These are phyloP conservation scores for Monosporascus sp. DNA, from an alignment of 2,329 filamentous ascomycete species.

Conservation along the genomic window DNA sequence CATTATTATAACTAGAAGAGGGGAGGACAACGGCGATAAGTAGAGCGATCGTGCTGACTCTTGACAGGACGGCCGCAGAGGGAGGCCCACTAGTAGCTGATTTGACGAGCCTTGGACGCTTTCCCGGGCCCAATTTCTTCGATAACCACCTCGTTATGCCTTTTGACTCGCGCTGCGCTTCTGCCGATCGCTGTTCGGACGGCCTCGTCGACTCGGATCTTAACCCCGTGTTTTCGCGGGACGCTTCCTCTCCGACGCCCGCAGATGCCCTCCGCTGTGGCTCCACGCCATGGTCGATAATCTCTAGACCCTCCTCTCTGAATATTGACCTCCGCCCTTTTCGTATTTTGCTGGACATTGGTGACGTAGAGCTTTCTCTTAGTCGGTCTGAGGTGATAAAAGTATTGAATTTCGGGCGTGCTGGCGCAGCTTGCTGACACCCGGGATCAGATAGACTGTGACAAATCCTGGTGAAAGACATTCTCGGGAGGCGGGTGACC, in stretches of 20 bases:
- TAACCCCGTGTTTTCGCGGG: constrained; percentile 24
- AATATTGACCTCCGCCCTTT: constrained; percentile 49
- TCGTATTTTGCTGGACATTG: constrained; percentile 39
- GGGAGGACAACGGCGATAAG: constrained; percentile 47
- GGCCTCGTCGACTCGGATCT: constrained; percentile 20
- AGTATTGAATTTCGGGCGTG: constrained; percentile 46
- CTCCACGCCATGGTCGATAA: constrained; percentile 24
- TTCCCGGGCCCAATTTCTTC: constrained; percentile 31
- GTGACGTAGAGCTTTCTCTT: constrained; percentile 40
- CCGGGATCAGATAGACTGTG: constrained; percentile 13
- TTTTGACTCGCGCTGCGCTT: constrained; percentile 10
- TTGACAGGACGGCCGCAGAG: constrained; percentile 35
- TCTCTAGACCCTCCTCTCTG: constrained; percentile 43
- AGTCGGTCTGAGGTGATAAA: constrained; percentile 46
- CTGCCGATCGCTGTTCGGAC: constrained; percentile 21
- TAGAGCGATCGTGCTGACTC: constrained; percentile 42
- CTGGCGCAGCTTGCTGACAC: constrained; percentile 7
- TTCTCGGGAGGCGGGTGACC: constrained; percentile 8
- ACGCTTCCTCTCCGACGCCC: constrained; percentile 26
- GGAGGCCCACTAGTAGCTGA: constrained; percentile 37
- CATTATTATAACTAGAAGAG: constrained; percentile 38
- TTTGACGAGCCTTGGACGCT: constrained; percentile 36
- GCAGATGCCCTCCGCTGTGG: constrained; percentile 13
- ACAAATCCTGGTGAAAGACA: constrained; percentile 17
- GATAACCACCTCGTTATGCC: constrained; percentile 35